Percentiles rank a stretch among this genome's conserved stretches.
phyloP scores from a whole-genome alignment of 2,329 filamentous ascomycete species.

The Drechslerella dactyloides region DNA sequence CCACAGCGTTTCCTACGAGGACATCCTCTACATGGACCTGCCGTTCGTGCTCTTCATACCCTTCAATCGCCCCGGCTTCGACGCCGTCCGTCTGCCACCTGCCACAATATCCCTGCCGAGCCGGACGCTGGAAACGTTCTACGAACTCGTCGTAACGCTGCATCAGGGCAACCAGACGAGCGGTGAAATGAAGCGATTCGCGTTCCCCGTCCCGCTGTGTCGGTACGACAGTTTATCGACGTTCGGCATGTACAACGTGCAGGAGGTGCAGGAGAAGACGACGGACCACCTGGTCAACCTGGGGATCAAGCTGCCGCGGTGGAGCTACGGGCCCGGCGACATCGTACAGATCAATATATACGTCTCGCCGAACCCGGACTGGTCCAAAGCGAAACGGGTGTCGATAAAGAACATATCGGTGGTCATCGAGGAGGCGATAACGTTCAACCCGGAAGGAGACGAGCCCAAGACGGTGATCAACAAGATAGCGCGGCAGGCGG shows the following conservation, averaged over 20 bases:
- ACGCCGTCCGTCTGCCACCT: conserved; percentile 88
- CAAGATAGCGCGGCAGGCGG: conserved; percentile 80
- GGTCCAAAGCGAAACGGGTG: conserved; percentile 88
- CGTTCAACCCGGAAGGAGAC: conserved; percentile 97
- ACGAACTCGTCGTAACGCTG: conserved; percentile 93
- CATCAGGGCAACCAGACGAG: conserved; percentile 78
- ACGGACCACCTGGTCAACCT: conserved; percentile 90
- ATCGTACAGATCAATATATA: conserved; percentile 97
- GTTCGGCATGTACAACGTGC: conserved; percentile 99
- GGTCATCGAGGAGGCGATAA: conserved; percentile 94
- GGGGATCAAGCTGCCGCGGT: conserved; percentile 87
- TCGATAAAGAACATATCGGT: conserved; percentile 94
- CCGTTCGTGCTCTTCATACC: conserved; percentile 98
- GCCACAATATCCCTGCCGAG: conserved; percentile 88
- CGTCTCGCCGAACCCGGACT: conserved; percentile 87
- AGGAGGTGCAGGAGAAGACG: conserved; percentile 82
- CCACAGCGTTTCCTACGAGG: conserved; percentile 82
- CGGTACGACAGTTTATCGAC: conserved; percentile 96
- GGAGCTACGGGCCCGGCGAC: conserved; percentile 95
- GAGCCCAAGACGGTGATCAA: conserved; percentile 91
- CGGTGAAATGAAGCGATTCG: conserved; percentile 84
- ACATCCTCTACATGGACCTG: conserved; percentile 91
- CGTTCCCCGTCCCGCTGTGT: conserved; percentile 86
- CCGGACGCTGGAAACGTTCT: conserved; percentile 94
- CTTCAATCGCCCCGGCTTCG: conserved; percentile 87